Conservation (phyloP, 2,329 filamentous ascomycete genomes). For the Botryotinia globosa region DNA sequence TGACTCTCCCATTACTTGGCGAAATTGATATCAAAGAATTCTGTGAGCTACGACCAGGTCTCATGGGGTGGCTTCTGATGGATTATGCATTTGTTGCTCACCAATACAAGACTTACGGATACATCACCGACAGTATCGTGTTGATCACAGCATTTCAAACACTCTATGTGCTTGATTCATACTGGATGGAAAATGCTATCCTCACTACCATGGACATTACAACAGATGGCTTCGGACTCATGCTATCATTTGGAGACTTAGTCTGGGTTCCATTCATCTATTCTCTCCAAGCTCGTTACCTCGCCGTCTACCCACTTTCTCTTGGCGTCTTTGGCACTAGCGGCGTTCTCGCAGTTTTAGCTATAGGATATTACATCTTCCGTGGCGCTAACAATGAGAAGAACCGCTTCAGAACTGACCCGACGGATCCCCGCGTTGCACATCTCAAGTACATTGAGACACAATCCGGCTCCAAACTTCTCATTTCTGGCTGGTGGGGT, state of each 20-base stretch:
- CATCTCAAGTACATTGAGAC: constrained; percentile 88
- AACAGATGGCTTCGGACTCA: constrained; percentile 90
- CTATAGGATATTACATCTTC: constrained; percentile 84
- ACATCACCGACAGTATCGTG: constrained; percentile 80
- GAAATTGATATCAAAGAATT: constrained; percentile 88
- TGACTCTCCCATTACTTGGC: constrained; percentile 74
- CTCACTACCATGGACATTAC: constrained; percentile 94
- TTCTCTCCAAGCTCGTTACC: constrained; percentile 78
- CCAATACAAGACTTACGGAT: constrained; percentile 82
- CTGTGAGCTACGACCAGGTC: constrained; percentile 85
- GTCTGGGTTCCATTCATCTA: constrained; percentile 93
- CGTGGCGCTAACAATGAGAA: constrained; percentile 92
- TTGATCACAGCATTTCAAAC: constrained; percentile 75
- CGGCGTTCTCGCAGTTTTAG: constrained; percentile 64
- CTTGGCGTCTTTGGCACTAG: constrained; percentile 67
- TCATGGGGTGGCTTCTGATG: constrained; percentile 84
- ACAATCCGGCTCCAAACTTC: constrained; percentile 72
- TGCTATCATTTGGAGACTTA: constrained; percentile 89
- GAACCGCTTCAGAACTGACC: constrained; percentile 88
- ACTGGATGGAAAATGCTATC: constrained; percentile 84
- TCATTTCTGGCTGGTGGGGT: constrained; percentile 92
- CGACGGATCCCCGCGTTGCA: constrained; percentile 71
- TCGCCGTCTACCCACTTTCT: constrained; percentile 76
- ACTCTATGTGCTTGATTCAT: constrained; percentile 79
- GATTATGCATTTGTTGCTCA: constrained; percentile 82